phyloP scores from a whole-genome alignment of 805 yeast genomes.

The Torulaspora maleeae region DNA sequence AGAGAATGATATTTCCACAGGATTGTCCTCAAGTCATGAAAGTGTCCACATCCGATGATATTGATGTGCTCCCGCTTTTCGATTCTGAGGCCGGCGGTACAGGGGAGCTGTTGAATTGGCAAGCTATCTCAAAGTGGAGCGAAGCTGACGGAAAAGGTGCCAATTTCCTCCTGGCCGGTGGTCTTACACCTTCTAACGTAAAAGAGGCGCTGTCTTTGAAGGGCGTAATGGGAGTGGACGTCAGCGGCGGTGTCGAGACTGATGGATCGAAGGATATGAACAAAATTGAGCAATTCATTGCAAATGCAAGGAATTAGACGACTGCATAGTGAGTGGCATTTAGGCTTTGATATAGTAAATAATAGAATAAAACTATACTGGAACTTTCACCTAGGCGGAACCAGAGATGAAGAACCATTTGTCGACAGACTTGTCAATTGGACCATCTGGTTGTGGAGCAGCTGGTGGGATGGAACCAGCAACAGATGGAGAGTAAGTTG shows the following conservation, averaged over 20 bases:
- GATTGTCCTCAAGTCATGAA: constrained; percentile 40
- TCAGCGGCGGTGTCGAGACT: constrained; percentile 90
- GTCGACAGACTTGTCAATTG: constrained; percentile 93
- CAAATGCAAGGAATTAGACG: constrained; percentile 39
- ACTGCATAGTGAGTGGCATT: background rate
- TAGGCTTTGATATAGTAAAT: background rate
- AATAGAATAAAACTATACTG: background rate
- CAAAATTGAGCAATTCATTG: constrained; percentile 59
- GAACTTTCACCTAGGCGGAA: constrained; percentile 41
- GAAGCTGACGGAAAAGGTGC: constrained; percentile 31
- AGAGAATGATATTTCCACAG: constrained; percentile 59
- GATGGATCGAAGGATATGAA: constrained; percentile 63
- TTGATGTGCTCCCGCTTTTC: constrained; percentile 55
- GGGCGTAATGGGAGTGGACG: constrained; percentile 88
- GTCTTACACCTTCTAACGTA: constrained; percentile 75
- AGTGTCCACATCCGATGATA: constrained; percentile 17
- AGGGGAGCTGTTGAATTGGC: constrained; percentile 79
- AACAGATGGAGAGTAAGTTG: constrained; percentile 47
- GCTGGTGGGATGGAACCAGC: constrained; percentile 62
- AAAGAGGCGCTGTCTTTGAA: constrained; percentile 41
- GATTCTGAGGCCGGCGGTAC: constrained; percentile 94
- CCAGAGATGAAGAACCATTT: constrained; percentile 98
- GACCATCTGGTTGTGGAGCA: constrained; percentile 72
- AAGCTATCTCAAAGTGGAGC: constrained; percentile 39
- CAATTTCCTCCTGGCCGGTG: constrained; percentile 78